Evolutionary conservation across 2,329 filamentous ascomycete species (phyloP), one percentile per base, ranked within the genome.

Genomic region (Aureobasidium sp.): DNA sequence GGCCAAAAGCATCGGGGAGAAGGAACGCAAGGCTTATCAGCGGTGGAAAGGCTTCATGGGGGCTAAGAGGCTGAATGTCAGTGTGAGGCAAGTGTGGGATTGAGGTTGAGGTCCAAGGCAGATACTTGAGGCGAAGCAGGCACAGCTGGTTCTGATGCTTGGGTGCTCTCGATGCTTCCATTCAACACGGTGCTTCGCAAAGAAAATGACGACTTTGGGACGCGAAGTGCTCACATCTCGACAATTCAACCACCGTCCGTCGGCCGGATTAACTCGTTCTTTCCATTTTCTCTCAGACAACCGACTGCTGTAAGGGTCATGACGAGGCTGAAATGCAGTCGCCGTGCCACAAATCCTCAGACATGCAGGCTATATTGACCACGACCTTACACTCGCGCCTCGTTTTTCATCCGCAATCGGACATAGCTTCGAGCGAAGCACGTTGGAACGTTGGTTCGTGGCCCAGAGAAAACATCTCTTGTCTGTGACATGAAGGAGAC

Each of bases 61-160:
- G 2, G 66, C 65, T 29, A 70, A 70, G 57, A 65, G 68, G 19
- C 65, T 70, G 56, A 70, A 70, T 42, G 66, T 70, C 21, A 68
- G 65, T 53, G 69, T 67, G 59, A 64, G 68, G n/a, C 68, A 70
- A 55, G 68, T 70, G 7, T 69, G 67, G 67, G 65, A 68, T 59
- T 68, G 50, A 55, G 14, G 5, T 32, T n/a, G 4, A 22, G 21
- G 6, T n/a, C n/a, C n/a, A 6, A 22, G 22, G 29, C 14, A 16
- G 29, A 14, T n/a, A n/a, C n/a, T n/a, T n/a, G 29, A 7, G 32
- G 40, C 21, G 10, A 17, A 25, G 11, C 29, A 30, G 40, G 16
- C 25, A 30, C 25, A n/a, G n/a, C n/a, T n/a, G n/a, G n/a, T n/a
- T n/a, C n/a, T n/a, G n/a, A n/a, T n/a, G n/a, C n/a, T n/a, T n/a